Evolutionary conservation across 129 eudicot genomes (phyloP).

Genomic region (Flaveria sonorensis): DNA sequence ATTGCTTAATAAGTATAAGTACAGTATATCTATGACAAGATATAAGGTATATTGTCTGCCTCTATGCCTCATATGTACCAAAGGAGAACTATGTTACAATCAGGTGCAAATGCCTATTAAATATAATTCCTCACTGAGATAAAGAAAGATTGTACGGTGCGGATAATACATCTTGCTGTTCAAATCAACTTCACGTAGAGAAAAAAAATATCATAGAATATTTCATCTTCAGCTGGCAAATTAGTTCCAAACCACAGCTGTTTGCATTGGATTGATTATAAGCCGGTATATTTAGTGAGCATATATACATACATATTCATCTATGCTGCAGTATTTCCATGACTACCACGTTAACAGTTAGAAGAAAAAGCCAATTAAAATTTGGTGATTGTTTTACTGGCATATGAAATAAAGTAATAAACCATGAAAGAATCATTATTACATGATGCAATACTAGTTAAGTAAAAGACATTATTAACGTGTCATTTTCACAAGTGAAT

Average conservation of each 20-base stretch:
- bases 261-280: background rate
- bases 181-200: background rate
- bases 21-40: background rate
- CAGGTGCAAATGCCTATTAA: slow-evolving; percentile 11
- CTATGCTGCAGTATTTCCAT: background rate
- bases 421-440: background rate
- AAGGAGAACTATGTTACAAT: background rate
- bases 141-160: background rate
- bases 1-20: background rate
- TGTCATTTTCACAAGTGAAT: background rate
- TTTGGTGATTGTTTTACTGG: background rate
- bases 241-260: slow-evolving; percentile 17
- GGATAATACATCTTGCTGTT: slow-evolving; percentile 3
- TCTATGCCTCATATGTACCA: slow-evolving; percentile 7
- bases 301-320: background rate
- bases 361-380: background rate
- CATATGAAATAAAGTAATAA: slow-evolving; percentile 17
- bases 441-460: background rate
- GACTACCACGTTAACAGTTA: background rate
- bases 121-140: slow-evolving; percentile 9
- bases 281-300: background rate
- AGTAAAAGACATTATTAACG: background rate
- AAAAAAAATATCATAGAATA: background rate
- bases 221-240: slow-evolving; percentile 13
- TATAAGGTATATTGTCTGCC: slow-evolving; percentile 10